phyloP scores from a whole-genome alignment of 257 asterid species.

The Capsicum chinense region DNA sequence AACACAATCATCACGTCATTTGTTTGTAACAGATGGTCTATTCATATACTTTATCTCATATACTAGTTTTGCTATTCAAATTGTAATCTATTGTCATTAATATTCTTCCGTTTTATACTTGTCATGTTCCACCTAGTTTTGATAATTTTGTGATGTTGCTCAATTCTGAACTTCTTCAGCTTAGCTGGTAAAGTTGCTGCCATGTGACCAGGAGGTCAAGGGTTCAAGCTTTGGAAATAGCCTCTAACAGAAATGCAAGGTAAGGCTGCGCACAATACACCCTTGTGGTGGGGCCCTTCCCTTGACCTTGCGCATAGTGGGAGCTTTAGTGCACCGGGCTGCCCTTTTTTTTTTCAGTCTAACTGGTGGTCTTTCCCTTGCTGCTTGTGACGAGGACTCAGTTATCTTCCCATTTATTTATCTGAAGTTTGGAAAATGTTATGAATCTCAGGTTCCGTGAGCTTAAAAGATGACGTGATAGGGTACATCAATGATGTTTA shows the following conservation, averaged over 20 bases:
- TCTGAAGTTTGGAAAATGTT: background rate
- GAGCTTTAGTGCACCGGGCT: no score
- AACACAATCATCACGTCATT: background rate
- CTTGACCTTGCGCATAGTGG: no score
- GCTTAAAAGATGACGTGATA: background rate
- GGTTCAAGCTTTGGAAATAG: no score
- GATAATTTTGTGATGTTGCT: background rate
- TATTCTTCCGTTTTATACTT: background rate
- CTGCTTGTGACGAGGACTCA: background rate
- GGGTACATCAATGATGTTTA: background rate
- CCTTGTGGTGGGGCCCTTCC: no score
- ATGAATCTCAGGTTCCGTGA: background rate
- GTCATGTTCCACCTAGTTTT: conserved; percentile 8
- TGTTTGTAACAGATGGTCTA: background rate
- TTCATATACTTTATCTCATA: background rate
- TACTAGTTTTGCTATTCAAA: conserved; percentile 9
- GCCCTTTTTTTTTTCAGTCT: background rate
- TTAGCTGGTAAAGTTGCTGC: background rate
- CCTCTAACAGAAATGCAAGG: no score
- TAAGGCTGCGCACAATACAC: no score
- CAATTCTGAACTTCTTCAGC: background rate
- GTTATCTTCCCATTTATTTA: conserved; percentile 10
- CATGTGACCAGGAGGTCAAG: no score
- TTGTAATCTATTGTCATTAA: background rate
- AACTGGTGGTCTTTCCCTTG: background rate